Evolutionary conservation across 768 basidiomycete genomes (phyloP), one percentile per base, ranked within the genome.

Genomic region (Cubamyces sp.): DNA sequence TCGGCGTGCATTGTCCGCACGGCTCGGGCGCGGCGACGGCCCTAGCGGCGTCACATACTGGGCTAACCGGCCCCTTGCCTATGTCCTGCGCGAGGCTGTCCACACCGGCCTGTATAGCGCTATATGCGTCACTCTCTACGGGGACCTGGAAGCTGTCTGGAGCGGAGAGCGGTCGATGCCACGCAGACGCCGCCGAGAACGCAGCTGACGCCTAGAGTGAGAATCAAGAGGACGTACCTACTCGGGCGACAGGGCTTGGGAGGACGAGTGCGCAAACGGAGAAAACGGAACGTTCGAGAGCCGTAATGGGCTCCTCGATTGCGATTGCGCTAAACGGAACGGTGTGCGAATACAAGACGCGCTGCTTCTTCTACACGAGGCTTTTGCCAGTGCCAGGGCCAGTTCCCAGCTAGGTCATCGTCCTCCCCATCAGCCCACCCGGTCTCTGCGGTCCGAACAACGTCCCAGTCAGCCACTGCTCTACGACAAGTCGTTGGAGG

Each of bases 1-100:
- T 3, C 57, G 57, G 26, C 57, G 19, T 52, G 41, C 41, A 42
- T 12, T 21, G 48, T 51, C 57, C 57, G 26, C 19, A 30, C 49
- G 57, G 41, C 25, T 46, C 18, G 37, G 12, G 15, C 56, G 18
- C 37, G 46, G 8, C 42, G 7, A 51, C 19, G 49, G 49, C 19
- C 49, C 49, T 21, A 51, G 49, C 49, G 25, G 40, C 34, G 34
- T 34, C 34, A 34, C 34, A 30, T 15, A 8, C 16, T 49, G 47
- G 50, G 48, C 48, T 40, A 41, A 25, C 30, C 57, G 57, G 47
- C 48, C 4, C 50, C 30, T 34, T 9, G 48, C 26, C 42, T 34
- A 37, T 46, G 30, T 15, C 21, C 30, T 23, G 1, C 3, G 43
- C 11, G 30, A 47, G 8, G 30, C 34, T 34, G n/a, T 9, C n/a